A percentile compares a stretch with the other conserved stretches of the same genome.
phyloP scores from a whole-genome alignment of 352 stramenopile genomes.

The Phytophthora quininea region DNA sequence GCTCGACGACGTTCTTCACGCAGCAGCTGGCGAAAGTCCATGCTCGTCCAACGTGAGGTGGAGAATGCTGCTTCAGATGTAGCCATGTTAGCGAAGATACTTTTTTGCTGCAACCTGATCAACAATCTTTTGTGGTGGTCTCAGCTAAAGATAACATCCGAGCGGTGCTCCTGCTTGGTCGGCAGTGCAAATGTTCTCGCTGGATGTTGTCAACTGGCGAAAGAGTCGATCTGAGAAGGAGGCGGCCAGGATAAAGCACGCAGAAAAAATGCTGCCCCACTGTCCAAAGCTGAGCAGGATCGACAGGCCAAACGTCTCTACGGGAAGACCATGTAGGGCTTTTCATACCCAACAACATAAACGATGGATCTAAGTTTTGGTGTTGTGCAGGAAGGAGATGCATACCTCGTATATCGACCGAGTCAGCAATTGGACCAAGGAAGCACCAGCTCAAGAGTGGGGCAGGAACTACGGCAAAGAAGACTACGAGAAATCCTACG shows the following conservation, averaged over 20 bases:
- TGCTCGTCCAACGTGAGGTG: conserved; percentile 21
- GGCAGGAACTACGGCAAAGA: conserved; percentile 62
- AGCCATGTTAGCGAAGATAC: not conserved
- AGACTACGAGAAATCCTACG: conserved; percentile 48
- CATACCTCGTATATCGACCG: conserved; percentile 65
- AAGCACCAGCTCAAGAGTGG: conserved; percentile 51
- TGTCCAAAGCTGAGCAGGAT: conserved; percentile 38
- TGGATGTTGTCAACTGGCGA: conserved; percentile 58
- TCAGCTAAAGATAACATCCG: not conserved
- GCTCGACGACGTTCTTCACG: conserved; percentile 55
- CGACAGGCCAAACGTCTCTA: conserved; percentile 55
- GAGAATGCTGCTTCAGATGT: not conserved
- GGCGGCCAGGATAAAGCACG: conserved; percentile 34
- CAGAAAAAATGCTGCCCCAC: conserved; percentile 18
- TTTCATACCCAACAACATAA: not conserved
- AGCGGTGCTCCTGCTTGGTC: not conserved
- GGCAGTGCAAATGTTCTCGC: conserved; percentile 54
- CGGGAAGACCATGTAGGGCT: conserved; percentile 52
- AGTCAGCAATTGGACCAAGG: conserved; percentile 58
- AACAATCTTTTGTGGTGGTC: not conserved
- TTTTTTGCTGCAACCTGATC: not conserved
- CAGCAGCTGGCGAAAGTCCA: conserved; percentile 63
- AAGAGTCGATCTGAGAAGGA: conserved; percentile 47
- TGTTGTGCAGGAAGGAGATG: conserved; percentile 63
- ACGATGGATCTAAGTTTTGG: not conserved